Conservation (phyloP, 768 basidiomycete genomes). For the Kwoniella sp. region DNA sequence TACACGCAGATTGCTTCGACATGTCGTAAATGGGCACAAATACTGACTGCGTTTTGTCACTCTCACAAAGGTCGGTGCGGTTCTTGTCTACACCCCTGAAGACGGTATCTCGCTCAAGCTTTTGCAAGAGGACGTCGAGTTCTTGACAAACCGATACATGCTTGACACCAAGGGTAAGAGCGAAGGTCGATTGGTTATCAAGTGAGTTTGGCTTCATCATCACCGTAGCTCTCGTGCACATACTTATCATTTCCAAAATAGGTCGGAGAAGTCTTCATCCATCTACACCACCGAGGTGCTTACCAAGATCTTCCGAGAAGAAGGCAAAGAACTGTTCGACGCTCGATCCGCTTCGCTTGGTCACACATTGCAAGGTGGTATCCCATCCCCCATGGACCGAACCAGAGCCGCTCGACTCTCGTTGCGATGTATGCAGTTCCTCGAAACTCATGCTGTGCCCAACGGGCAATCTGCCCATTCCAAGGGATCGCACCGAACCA, state of each 20-base stretch:
- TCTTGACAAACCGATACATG: slow-evolving; percentile 78
- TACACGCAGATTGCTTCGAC: too few relatives aligned
- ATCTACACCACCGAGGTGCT: slow-evolving; percentile 91
- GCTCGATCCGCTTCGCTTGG: slow-evolving; percentile 93
- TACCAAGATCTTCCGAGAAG: slow-evolving; percentile 91
- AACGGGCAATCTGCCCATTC: slow-evolving; percentile 59
- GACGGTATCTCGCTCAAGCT: slow-evolving; percentile 79
- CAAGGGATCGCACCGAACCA: slow-evolving; percentile 19
- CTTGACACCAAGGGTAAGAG: slow-evolving; percentile 84
- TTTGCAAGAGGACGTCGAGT: slow-evolving; percentile 80
- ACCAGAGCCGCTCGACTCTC: slow-evolving; percentile 86
- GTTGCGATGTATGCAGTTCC: slow-evolving; percentile 89
- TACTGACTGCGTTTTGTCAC: not conserved
- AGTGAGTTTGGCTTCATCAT: too few relatives aligned
- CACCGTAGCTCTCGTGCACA: too few relatives aligned
- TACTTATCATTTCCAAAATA: too few relatives aligned
- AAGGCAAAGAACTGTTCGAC: slow-evolving; percentile 89
- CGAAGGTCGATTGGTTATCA: slow-evolving; percentile 90
- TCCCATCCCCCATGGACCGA: slow-evolving; percentile 92
- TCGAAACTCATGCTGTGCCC: slow-evolving; percentile 75
- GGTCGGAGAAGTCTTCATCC: slow-evolving; percentile 80
- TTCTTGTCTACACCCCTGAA: slow-evolving; percentile 92
- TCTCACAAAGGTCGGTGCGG: slow-evolving; percentile 73
- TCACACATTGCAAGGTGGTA: slow-evolving; percentile 93
- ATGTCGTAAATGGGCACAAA: too few relatives aligned